phyloP scores from a whole-genome alignment of 495 filamentous ascomycete species.

The Talaromyces borbonicus region DNA sequence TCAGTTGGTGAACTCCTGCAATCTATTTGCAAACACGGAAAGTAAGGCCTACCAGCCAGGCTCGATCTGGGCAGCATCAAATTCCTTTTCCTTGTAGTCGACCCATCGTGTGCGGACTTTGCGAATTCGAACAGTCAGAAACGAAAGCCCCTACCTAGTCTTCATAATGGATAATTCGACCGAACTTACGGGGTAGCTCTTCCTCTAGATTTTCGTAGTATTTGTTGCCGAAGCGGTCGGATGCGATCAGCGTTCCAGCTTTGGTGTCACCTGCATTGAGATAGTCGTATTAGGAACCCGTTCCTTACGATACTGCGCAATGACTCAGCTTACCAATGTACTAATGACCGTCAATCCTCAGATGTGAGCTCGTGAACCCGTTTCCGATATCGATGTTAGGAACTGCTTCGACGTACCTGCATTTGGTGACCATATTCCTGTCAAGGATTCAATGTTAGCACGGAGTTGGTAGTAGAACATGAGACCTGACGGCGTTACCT shows the following conservation, averaged over 20 bases:
- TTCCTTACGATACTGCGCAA: not conserved
- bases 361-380: not conserved
- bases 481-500: conserved; percentile 50
- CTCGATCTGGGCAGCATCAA: conserved; percentile 84
- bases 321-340: conserved; percentile 62
- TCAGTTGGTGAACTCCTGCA: not conserved
- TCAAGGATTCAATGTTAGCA: conserved; percentile 21
- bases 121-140: conserved; percentile 3
- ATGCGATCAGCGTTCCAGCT: conserved; percentile 75
- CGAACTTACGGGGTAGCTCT: conserved; percentile 74
- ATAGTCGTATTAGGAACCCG: conserved; percentile 18
- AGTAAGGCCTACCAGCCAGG: conserved; percentile 65
- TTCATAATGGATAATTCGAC: too few species aligned
- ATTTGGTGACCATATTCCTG: conserved; percentile 88
- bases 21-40: not conserved
- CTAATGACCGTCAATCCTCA: conserved; percentile 26
- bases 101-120: conserved; percentile 96
- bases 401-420: conserved; percentile 49
- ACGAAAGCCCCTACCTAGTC: too few species aligned
- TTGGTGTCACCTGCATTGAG: conserved; percentile 82
- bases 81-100: conserved; percentile 85
- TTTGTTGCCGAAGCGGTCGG: conserved; percentile 91
- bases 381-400: not conserved
- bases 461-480: too few species aligned
- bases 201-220: conserved; percentile 89